phyloP scores from a whole-genome alignment of 345 rosid genomes.

The Hibiscus trionum region DNA sequence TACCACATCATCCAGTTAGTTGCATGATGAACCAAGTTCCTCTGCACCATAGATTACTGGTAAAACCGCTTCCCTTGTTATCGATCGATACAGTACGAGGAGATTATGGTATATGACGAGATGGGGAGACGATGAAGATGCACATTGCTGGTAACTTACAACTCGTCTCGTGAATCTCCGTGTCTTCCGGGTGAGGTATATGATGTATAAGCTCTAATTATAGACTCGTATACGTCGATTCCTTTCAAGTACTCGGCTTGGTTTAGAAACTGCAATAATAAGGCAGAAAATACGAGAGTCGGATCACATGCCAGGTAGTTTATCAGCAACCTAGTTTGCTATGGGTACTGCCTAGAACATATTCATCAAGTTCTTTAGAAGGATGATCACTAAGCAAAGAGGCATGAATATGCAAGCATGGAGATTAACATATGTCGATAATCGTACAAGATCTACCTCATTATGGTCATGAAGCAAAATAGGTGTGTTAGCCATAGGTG shows the following conservation, averaged over 20 bases:
- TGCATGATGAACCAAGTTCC: too few relatives aligned
- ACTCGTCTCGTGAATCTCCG: constrained; percentile 48
- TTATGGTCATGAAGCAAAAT: constrained; percentile 84
- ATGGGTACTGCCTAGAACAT: not conserved
- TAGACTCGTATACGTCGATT: constrained; percentile 59
- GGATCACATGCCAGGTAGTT: not conserved
- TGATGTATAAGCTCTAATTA: constrained; percentile 59
- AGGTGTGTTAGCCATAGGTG: constrained; percentile 90
- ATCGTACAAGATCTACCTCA: constrained; percentile 41
- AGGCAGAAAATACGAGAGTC: constrained; percentile 7
- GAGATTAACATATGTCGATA: not conserved
- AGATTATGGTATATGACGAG: not conserved
- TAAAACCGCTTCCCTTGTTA: not conserved
- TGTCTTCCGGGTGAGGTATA: constrained; percentile 24
- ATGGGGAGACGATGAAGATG: not conserved
- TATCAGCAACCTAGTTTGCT: too few relatives aligned
- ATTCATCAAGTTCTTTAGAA: not conserved
- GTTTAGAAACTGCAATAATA: constrained; percentile 60
- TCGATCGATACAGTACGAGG: too few relatives aligned
- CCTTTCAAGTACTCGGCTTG: constrained; percentile 82
- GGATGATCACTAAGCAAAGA: not conserved
- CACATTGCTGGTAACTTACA: constrained; percentile 26
- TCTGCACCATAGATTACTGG: too few relatives aligned
- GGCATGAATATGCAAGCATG: not conserved
- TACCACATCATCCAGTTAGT: too few relatives aligned